These are phyloP conservation scores for Leccinum subgranulosum DNA, from an alignment of 768 basidiomycete species.

Conservation along the genomic window DNA sequence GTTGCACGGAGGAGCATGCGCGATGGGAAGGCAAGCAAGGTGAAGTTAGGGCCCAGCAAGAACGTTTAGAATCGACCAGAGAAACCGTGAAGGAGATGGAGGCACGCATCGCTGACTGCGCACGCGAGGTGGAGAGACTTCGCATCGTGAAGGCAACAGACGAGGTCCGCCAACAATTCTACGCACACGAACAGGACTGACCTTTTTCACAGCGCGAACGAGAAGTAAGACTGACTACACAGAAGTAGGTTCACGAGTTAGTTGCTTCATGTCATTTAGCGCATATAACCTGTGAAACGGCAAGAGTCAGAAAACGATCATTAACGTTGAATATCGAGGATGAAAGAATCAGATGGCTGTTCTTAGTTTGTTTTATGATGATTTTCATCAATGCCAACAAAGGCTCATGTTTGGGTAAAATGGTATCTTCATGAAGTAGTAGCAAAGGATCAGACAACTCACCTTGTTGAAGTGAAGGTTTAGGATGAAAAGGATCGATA, in stretches of 20 bases:
- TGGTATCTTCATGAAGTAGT: conserved; percentile 19
- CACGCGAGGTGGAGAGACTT: conserved; percentile 68
- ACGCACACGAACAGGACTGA: conserved; percentile 1
- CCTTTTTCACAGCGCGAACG: conserved; percentile 46
- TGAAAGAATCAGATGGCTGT: conserved; percentile 31
- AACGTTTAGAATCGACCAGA: conserved; percentile 48
- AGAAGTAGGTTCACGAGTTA: conserved; percentile 10
- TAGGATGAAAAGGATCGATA: no score
- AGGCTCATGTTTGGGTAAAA: conserved; percentile 29
- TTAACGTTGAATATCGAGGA: background rate
- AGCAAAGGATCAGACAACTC: background rate
- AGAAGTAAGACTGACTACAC: conserved; percentile 40
- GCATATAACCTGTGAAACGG: no score
- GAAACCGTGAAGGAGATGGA: conserved; percentile 57
- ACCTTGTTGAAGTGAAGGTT: conserved; percentile 3
- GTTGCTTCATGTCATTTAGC: background rate
- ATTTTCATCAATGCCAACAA: conserved; percentile 32
- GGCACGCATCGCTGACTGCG: conserved; percentile 63
- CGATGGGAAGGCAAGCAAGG: conserved; percentile 53
- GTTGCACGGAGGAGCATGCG: conserved; percentile 52
- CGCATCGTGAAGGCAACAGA: conserved; percentile 64
- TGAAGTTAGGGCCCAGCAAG: conserved; percentile 44
- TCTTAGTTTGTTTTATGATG: conserved; percentile 27
- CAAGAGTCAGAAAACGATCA: conserved; percentile 12
- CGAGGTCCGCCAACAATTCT: conserved; percentile 38